A percentile compares a stretch with the other conserved stretches of the same genome.
phyloP scores from a whole-genome alignment of 495 filamentous ascomycete genomes.

The Xylaria scruposa region DNA sequence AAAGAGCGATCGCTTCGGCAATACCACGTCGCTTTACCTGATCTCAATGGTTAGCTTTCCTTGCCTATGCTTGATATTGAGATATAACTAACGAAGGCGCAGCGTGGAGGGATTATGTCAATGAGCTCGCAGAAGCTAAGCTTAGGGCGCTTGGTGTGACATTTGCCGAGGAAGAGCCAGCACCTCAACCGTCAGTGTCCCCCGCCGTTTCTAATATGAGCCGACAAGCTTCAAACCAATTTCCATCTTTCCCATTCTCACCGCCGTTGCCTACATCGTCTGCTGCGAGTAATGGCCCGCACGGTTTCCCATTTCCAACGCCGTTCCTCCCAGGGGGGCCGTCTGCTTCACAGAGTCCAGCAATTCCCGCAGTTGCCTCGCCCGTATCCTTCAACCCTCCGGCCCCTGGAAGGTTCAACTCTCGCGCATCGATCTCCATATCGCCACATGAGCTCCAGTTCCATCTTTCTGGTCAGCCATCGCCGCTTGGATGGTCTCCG shows the following conservation, averaged over 20 bases:
- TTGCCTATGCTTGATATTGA: neutral
- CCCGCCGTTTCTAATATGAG: constrained; percentile 58
- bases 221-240: constrained; percentile 67
- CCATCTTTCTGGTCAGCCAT: constrained; percentile 50
- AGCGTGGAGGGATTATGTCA: constrained; percentile 86
- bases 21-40: constrained; percentile 75
- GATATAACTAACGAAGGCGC: constrained; percentile 38
- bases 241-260: constrained; percentile 71
- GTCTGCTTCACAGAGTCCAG: constrained; percentile 64
- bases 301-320: constrained; percentile 66
- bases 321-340: constrained; percentile 60
- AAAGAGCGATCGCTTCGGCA: constrained; percentile 58
- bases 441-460: constrained; percentile 50
- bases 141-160: constrained; percentile 87
- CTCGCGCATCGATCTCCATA: constrained; percentile 61
- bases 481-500: constrained; percentile 61
- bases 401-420: constrained; percentile 55
- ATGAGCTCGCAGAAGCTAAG: constrained; percentile 84
- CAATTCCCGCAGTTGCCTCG: constrained; percentile 57
- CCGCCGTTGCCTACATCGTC: constrained; percentile 73
- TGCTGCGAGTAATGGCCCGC: constrained; percentile 63
- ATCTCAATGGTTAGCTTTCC: constrained; percentile 58
- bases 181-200: constrained; percentile 58
- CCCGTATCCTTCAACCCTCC: constrained; percentile 64
- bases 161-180: constrained; percentile 72